Conservation (phyloP, 2,329 filamentous ascomycete species). For the Microcyclospora tardicrescens region DNA sequence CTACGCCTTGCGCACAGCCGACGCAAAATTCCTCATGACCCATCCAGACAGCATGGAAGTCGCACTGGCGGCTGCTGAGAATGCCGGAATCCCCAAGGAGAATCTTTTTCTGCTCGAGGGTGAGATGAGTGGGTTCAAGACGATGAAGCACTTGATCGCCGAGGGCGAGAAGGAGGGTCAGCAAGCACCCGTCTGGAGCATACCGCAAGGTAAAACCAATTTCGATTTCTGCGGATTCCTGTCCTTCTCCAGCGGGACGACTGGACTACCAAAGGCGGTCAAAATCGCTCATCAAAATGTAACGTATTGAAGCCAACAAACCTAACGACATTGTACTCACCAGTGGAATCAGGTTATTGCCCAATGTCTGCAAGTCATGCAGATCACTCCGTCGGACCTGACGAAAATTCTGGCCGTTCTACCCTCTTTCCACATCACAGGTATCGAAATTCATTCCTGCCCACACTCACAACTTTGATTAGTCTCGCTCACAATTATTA, state of each 20-base stretch:
- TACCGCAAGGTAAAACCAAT: slow-evolving; percentile 42
- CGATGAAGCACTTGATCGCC: slow-evolving; percentile 33
- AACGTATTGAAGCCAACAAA: no score
- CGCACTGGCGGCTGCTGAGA: slow-evolving; percentile 40
- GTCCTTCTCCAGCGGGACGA: slow-evolving; percentile 39
- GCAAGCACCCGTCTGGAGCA: slow-evolving; percentile 37
- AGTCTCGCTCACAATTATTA: no score
- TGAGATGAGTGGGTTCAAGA: slow-evolving; percentile 36
- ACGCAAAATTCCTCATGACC: slow-evolving; percentile 47
- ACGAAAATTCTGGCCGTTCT: slow-evolving; percentile 44
- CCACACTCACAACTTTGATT: no score
- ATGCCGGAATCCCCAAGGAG: slow-evolving; percentile 40
- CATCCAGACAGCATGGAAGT: slow-evolving; percentile 42
- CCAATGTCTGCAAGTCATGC: slow-evolving; percentile 48
- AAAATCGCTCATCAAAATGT: slow-evolving; percentile 1
- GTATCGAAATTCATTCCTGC: no score
- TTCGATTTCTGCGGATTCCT: slow-evolving; percentile 43
- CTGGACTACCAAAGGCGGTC: slow-evolving; percentile 37
- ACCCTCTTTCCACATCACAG: slow-evolving; percentile 51
- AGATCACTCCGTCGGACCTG: slow-evolving; percentile 38
- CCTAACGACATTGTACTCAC: background rate
- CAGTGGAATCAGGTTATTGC: slow-evolving; percentile 34
- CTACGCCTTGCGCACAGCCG: slow-evolving; percentile 46
- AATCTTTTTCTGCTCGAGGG: slow-evolving; percentile 47
- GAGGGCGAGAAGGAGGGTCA: slow-evolving; percentile 28